Conservation (phyloP, 805 yeast genomes). For the Saccharomycopsis selenospora region DNA sequence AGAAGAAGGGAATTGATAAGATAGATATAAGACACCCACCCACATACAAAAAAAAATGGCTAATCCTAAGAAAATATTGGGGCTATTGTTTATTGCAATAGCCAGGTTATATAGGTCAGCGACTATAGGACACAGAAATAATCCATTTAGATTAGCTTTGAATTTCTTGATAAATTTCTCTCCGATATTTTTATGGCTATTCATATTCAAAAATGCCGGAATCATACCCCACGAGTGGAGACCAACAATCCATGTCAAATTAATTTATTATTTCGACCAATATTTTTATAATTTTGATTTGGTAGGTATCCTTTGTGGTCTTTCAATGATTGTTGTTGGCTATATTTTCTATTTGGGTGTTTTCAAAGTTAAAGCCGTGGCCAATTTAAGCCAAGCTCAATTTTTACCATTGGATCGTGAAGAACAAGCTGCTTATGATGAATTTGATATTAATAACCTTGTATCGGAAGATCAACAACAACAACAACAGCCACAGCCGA, state of each 20-base stretch:
- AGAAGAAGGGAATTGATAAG: no score
- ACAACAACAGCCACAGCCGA: neutral
- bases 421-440: neutral
- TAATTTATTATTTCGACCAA: constrained; percentile 38
- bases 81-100: constrained; percentile 5
- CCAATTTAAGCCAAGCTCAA: neutral
- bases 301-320: constrained; percentile 21
- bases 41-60: no score
- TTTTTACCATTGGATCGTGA: constrained; percentile 1
- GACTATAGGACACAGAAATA: constrained; percentile 24
- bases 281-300: constrained; percentile 30
- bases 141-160: constrained; percentile 32
- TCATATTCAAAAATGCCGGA: constrained; percentile 53
- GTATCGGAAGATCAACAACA: no score
- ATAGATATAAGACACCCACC: no score
- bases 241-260: constrained; percentile 45
- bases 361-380: constrained; percentile 7
- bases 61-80: constrained; percentile 1
- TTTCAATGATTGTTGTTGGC: constrained; percentile 9
- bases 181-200: constrained; percentile 48
- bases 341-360: constrained; percentile 9
- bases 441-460: neutral
- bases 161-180: constrained; percentile 45
- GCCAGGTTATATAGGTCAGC: constrained; percentile 8
- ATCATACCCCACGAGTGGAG: constrained; percentile 45